phyloP scores from a whole-genome alignment of 208 protist genomes.

The Acanthamoeba healyi region DNA sequence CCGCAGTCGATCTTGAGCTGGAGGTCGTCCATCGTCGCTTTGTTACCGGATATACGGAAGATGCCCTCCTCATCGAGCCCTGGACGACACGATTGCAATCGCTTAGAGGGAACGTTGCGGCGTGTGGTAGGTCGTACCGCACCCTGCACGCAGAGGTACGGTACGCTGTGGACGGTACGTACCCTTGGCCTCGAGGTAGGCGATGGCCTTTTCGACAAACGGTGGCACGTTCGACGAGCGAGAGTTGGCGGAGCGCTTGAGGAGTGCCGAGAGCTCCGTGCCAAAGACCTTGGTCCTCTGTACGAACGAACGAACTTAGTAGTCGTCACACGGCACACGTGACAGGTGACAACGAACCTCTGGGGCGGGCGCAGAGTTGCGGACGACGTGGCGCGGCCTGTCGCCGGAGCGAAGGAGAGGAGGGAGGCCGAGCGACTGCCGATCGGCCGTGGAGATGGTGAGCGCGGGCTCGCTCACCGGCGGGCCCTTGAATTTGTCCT shows the following conservation, averaged over 20 bases:
- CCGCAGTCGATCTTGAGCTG: conserved; percentile 62
- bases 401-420: conserved; percentile 30
- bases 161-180: background rate
- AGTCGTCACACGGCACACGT: background rate
- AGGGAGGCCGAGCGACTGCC: conserved; percentile 52
- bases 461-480: conserved; percentile 68
- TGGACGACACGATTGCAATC: background rate
- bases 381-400: conserved; percentile 51
- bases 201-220: conserved; percentile 64
- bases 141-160: background rate
- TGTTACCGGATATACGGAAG: conserved; percentile 68
- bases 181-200: conserved; percentile 58
- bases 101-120: too few species aligned
- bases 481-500: conserved; percentile 47
- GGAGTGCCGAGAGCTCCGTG: conserved; percentile 30
- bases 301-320: background rate
- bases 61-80: conserved; percentile 46
- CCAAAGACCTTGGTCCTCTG: conserved; percentile 73
- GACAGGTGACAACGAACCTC: background rate
- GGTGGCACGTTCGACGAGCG: conserved; percentile 18
- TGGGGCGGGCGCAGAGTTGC: conserved; percentile 24
- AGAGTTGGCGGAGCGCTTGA: conserved; percentile 26
- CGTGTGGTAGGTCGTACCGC: too few species aligned
- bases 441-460: conserved; percentile 65
- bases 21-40: conserved; percentile 52